Conservation (phyloP, 2,329 filamentous ascomycete genomes). For the Aspergillus proliferans region DNA sequence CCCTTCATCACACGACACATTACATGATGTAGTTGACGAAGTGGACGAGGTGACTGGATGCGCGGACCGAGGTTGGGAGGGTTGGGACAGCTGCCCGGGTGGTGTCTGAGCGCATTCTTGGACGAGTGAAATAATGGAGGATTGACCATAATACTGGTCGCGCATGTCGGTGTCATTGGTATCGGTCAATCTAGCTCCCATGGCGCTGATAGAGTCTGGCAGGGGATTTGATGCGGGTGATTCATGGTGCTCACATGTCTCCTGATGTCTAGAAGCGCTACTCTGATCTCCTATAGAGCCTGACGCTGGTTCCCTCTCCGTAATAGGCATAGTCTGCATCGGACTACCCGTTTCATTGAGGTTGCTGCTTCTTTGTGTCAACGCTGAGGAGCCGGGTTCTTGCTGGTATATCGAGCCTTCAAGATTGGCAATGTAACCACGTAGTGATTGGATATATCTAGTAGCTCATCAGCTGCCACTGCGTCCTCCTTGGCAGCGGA, state of each 20-base stretch:
- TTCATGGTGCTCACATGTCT: background rate
- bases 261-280: background rate
- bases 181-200: background rate
- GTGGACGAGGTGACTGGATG: too few relatives aligned
- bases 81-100: too few relatives aligned
- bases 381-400: background rate
- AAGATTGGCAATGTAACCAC: background rate
- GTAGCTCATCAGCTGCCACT: background rate
- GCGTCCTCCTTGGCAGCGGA: background rate
- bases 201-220: background rate
- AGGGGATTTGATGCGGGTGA: background rate
- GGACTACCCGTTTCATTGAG: too few relatives aligned
- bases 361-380: too few relatives aligned
- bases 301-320: too few relatives aligned
- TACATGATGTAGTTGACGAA: too few relatives aligned
- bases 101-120: background rate
- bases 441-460: conserved; percentile 1
- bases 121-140: background rate
- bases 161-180: background rate
- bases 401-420: background rate
- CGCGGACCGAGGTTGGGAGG: background rate
- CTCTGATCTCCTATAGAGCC: too few relatives aligned
- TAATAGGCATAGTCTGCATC: too few relatives aligned
- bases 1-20: too few relatives aligned
- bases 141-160: background rate